Percentiles rank a stretch among this genome's conserved stretches.
phyloP scores from a whole-genome alignment of 2,329 filamentous ascomycete genomes.

The Fonsecaea nubica region DNA sequence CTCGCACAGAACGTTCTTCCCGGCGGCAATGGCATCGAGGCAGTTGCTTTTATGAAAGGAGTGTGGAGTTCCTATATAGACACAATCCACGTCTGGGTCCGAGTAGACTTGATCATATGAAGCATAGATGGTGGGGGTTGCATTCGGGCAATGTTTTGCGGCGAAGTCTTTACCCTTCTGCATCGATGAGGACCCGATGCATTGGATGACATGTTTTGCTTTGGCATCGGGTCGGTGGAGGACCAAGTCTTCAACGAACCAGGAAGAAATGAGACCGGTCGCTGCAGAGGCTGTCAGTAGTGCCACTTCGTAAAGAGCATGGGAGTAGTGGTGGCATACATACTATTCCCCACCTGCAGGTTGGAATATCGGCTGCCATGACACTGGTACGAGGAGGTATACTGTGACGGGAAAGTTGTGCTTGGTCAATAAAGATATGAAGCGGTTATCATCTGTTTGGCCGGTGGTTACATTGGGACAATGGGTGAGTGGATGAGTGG shows the following conservation, averaged over 20 bases:
- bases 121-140: constrained; percentile 27
- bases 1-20: constrained; percentile 63
- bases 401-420: not conserved
- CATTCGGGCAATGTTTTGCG: constrained; percentile 40
- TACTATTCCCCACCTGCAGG: constrained; percentile 36
- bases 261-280: constrained; percentile 55
- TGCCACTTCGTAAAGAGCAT: not conserved
- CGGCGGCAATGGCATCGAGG: constrained; percentile 69
- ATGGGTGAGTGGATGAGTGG: not conserved
- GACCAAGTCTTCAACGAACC: constrained; percentile 54
- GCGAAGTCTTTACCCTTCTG: constrained; percentile 51
- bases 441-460: not conserved
- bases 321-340: constrained; percentile 21
- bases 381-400: not conserved
- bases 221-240: constrained; percentile 47
- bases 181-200: constrained; percentile 52
- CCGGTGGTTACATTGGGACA: not conserved
- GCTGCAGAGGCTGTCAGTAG: constrained; percentile 34
- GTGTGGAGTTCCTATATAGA: constrained; percentile 58
- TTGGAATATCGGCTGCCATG: constrained; percentile 27
- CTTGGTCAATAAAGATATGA: not conserved
- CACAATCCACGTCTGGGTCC: constrained; percentile 41
- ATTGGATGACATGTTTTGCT: constrained; percentile 52
- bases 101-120: constrained; percentile 35
- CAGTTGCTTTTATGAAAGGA: constrained; percentile 92